These are phyloP conservation scores for Saccharomycopsis capsularis DNA, from an alignment of 805 yeast genomes.

Conservation along the genomic window DNA sequence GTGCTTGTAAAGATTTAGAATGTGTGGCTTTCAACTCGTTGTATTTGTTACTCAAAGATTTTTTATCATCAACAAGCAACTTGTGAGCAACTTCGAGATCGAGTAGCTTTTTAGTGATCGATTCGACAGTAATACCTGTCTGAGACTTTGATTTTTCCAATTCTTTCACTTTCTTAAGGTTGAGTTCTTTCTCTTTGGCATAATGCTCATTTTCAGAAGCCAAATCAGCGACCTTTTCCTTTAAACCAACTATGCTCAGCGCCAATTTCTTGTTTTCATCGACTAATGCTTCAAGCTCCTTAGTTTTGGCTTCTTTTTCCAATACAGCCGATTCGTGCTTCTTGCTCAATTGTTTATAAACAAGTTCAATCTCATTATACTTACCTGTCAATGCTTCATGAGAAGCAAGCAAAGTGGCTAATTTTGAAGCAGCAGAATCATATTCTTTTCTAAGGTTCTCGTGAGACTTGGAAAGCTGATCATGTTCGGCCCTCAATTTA, in stretches of 20 bases:
- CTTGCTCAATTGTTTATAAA: not conserved
- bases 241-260: not conserved
- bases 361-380: not conserved
- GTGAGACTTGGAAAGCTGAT: not conserved
- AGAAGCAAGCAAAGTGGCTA: not conserved
- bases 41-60: conserved; percentile 7
- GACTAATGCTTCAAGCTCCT: not conserved
- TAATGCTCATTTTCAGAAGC: not conserved
- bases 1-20: too few species aligned
- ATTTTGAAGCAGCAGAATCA: not conserved
- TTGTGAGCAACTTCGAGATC: conserved; percentile 18
- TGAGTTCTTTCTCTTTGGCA: conserved; percentile 15
- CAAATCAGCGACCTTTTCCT: not conserved
- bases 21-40: conserved; percentile 10
- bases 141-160: conserved; percentile 22
- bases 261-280: not conserved
- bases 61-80: conserved; percentile 9
- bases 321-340: conserved; percentile 22
- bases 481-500: not conserved
- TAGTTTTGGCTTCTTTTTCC: conserved; percentile 20
- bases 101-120: conserved; percentile 13
- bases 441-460: not conserved
- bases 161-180: conserved; percentile 10
- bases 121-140: conserved; percentile 19
- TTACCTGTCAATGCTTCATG: not conserved